These are phyloP conservation scores for Gossypium raimondii DNA, from an alignment of 345 rosid genomes.

Conservation along the genomic window DNA sequence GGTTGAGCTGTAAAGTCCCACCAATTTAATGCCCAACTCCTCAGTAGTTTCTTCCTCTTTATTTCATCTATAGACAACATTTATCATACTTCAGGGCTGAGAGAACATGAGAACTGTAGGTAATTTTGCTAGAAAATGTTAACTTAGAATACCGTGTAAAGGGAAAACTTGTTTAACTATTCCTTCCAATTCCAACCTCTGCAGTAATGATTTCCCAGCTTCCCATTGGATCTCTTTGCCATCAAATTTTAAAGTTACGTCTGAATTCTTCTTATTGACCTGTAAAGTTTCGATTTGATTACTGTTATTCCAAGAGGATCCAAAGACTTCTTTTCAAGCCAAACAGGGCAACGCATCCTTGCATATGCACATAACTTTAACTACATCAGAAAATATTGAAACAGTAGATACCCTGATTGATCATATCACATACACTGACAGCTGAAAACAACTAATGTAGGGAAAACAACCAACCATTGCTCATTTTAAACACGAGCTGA, in stretches of 20 bases:
- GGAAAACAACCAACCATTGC: not conserved
- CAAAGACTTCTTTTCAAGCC: not conserved
- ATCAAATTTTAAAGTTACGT: slow-evolving; percentile 37
- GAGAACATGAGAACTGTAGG: slow-evolving; percentile 12
- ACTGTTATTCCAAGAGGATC: not conserved
- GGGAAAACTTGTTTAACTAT: slow-evolving; percentile 75
- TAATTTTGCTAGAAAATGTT: slow-evolving; percentile 8
- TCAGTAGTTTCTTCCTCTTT: slow-evolving; percentile 66
- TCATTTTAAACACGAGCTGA: slow-evolving; percentile 1
- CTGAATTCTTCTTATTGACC: slow-evolving; percentile 45
- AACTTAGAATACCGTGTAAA: slow-evolving; percentile 59
- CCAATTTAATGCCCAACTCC: slow-evolving; percentile 77
- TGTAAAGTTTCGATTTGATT: slow-evolving; percentile 28
- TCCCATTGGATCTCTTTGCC: slow-evolving; percentile 56
- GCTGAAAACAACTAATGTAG: not conserved
- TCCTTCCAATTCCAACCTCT: slow-evolving; percentile 59
- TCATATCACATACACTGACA: not conserved
- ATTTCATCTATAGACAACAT: slow-evolving; percentile 51
- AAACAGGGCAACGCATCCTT: not conserved
- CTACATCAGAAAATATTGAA: not conserved
- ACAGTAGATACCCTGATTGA: not conserved
- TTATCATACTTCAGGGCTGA: slow-evolving; percentile 19
- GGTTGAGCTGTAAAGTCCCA: slow-evolving; percentile 71
- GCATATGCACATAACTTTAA: not conserved
- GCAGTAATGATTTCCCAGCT: slow-evolving; percentile 63